phyloP scores from a whole-genome alignment of 306 rosid genomes.

The Cicer judaicum region DNA sequence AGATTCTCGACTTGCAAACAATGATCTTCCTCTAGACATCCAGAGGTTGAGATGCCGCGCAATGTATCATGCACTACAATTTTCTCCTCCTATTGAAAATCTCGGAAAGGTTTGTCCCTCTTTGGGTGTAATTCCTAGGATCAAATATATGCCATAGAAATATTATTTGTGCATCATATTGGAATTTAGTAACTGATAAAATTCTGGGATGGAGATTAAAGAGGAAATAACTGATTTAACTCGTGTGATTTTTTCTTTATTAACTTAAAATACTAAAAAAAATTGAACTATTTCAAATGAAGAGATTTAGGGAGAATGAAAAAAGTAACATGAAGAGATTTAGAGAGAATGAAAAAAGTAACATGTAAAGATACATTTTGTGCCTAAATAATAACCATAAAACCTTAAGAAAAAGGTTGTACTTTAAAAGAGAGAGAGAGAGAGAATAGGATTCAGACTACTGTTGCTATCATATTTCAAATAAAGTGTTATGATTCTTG shows the following conservation, averaged over 20 bases:
- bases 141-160: slow-evolving; percentile 13
- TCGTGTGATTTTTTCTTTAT: slow-evolving; percentile 4
- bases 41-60: slow-evolving; percentile 95
- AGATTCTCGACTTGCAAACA: slow-evolving; percentile 94
- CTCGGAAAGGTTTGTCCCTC: slow-evolving; percentile 78
- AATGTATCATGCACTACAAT: slow-evolving; percentile 79
- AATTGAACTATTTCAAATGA: slow-evolving; percentile 19
- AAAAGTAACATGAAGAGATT: not conserved
- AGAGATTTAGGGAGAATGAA: slow-evolving; percentile 21
- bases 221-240: slow-evolving; percentile 25
- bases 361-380: slow-evolving; percentile 20
- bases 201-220: slow-evolving; percentile 26
- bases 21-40: slow-evolving; percentile 80
- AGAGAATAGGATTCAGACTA: slow-evolving; percentile 9
- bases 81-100: slow-evolving; percentile 82
- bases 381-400: slow-evolving; percentile 32
- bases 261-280: not conserved
- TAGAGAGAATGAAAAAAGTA: slow-evolving; percentile 26
- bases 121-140: slow-evolving; percentile 3
- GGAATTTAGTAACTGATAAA: slow-evolving; percentile 33
- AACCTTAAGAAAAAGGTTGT: slow-evolving; percentile 3
- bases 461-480: not conserved
- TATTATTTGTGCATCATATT: slow-evolving; percentile 11
- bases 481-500: not conserved
- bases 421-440: not conserved